Evolutionary conservation across 768 basidiomycete genomes (phyloP).

Genomic region (Boletus bicolor): DNA sequence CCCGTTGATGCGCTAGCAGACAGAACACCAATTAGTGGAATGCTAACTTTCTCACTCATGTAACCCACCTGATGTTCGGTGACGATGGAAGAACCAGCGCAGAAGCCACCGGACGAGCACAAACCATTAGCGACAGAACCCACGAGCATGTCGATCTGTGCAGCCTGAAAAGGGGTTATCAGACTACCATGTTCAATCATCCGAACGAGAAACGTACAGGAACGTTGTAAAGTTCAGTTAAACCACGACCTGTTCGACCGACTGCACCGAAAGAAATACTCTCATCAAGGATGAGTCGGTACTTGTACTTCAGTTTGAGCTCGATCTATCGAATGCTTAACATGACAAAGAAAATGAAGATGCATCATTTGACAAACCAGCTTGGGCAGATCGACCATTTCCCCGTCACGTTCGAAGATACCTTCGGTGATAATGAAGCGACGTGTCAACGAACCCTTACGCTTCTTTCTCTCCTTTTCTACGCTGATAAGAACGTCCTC

Average conservation of each 20-base stretch:
- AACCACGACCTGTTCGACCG: conserved; percentile 88
- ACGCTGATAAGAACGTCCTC: conserved; percentile 82
- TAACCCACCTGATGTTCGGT: conserved; percentile 78
- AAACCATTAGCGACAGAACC: conserved; percentile 87
- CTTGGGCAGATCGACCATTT: conserved; percentile 88
- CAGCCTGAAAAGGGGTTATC: conserved; percentile 47
- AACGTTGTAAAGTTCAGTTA: conserved; percentile 93
- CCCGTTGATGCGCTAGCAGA: conserved; percentile 83
- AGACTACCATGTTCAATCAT: not conserved
- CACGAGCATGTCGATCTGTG: conserved; percentile 92
- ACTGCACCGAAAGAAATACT: conserved; percentile 90
- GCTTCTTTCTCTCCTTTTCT: conserved; percentile 87
- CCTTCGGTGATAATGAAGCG: conserved; percentile 97
- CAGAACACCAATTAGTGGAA: not conserved
- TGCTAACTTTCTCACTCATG: not conserved
- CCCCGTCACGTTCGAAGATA: conserved; percentile 92
- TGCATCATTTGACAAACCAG: conserved; percentile 52
- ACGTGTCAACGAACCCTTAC: conserved; percentile 75
- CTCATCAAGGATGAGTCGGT: conserved; percentile 92
- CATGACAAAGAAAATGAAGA: not conserved
- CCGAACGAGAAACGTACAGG: conserved; percentile 54
- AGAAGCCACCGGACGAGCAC: conserved; percentile 88
- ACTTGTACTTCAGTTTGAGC: conserved; percentile 93
- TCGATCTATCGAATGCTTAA: conserved; percentile 62
- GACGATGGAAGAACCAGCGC: conserved; percentile 80